phyloP scores from a whole-genome alignment of 805 yeast genomes.

The Ogataea paraovalis region DNA sequence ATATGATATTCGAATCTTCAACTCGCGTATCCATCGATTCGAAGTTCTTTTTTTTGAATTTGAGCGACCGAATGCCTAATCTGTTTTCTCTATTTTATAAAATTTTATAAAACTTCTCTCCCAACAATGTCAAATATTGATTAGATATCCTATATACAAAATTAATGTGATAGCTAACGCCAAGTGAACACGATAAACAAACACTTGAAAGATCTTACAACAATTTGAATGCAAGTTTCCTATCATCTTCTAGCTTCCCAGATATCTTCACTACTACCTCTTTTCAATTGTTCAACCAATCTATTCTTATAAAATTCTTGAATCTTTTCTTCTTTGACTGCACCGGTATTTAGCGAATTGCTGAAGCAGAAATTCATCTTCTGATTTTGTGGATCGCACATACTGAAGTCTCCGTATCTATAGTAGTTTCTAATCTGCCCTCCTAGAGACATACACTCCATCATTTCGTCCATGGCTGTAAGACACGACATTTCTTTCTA shows the following conservation, averaged over 20 bases:
- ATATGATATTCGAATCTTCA: too few species aligned
- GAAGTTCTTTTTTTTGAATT: too few species aligned
- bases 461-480: conserved; percentile 82
- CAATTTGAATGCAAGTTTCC: too few species aligned
- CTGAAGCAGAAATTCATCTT: conserved; percentile 79
- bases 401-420: conserved; percentile 72
- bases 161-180: too few species aligned
- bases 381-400: conserved; percentile 64
- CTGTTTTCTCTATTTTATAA: too few species aligned
- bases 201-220: too few species aligned
- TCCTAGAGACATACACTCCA: conserved; percentile 84
- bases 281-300: conserved; percentile 53
- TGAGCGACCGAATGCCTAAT: too few species aligned
- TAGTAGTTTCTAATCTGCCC: conserved; percentile 85
- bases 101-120: too few species aligned
- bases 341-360: conserved; percentile 52
- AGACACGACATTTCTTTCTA: conserved; percentile 55
- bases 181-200: too few species aligned
- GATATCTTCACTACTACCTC: conserved; percentile 79
- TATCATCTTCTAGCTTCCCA: conserved; percentile 49
- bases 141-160: too few species aligned
- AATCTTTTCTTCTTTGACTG: conserved; percentile 44
- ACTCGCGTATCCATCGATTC: too few species aligned
- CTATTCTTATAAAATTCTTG: conserved; percentile 68
- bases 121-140: too few species aligned